Evolutionary conservation across 768 basidiomycete species (phyloP).

Genomic region (Pleurotus djamor): DNA sequence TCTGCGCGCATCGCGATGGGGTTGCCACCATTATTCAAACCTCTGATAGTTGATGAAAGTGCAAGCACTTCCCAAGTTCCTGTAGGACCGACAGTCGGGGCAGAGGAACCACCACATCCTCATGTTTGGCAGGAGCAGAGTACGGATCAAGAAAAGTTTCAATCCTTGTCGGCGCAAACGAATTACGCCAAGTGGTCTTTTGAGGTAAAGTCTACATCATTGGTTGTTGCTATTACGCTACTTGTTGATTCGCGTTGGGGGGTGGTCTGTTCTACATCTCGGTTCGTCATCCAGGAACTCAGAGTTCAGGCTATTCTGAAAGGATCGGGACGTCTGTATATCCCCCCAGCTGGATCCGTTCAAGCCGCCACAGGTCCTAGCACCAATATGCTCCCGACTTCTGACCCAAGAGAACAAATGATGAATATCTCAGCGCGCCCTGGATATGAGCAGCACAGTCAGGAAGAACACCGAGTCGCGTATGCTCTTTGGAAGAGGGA

Average conservation of each 20-base stretch:
- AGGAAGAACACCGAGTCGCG: conserved; percentile 1
- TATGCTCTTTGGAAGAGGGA: background rate
- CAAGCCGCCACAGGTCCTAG: background rate
- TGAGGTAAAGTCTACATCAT: background rate
- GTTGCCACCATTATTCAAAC: conserved; percentile 51
- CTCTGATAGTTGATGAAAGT: conserved; percentile 18
- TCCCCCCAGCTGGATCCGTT: background rate
- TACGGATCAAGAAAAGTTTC: background rate
- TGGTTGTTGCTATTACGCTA: background rate
- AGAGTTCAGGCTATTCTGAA: conserved; percentile 1
- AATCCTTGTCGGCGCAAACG: background rate
- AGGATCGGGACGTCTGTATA: background rate
- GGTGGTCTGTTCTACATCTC: background rate
- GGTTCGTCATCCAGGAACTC: background rate
- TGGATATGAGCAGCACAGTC: background rate
- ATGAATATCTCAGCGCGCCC: conserved; percentile 1
- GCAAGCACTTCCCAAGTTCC: background rate
- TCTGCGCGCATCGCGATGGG: conserved; percentile 40
- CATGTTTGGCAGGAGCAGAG: background rate
- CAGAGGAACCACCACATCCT: background rate
- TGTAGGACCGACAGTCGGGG: background rate
- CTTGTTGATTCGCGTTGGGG: background rate
- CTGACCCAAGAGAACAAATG: background rate
- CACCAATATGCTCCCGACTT: background rate
- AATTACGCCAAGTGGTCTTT: background rate